A percentile compares a stretch with the other conserved stretches of the same genome.
phyloP scores from a whole-genome alignment of 1,284 basidiomycete species.

The Boletus holoroseus region DNA sequence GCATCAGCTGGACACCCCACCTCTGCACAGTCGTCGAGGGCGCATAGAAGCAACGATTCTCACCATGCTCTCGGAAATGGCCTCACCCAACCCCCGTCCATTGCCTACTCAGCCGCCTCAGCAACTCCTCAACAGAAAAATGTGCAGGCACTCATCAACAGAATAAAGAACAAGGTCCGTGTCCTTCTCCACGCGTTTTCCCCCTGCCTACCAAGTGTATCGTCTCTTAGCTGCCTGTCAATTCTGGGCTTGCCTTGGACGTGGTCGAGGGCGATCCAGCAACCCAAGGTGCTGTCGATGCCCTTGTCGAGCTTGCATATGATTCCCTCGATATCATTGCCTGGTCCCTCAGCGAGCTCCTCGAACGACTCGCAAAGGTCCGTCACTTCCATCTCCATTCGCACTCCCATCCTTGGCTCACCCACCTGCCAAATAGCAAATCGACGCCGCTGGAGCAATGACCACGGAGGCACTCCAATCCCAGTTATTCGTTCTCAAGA shows the following conservation, averaged over 20 bases:
- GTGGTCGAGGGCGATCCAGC: conserved; percentile 71
- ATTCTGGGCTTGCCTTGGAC: conserved; percentile 71
- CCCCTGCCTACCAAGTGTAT: not conserved
- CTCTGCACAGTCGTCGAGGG: conserved; percentile 31
- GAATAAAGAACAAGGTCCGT: conserved; percentile 65
- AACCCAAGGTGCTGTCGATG: conserved; percentile 68
- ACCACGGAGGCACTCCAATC: conserved; percentile 80
- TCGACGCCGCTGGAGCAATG: conserved; percentile 47
- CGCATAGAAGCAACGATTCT: conserved; percentile 49
- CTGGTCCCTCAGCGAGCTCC: conserved; percentile 66
- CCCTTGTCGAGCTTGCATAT: conserved; percentile 71
- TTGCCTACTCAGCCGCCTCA: conserved; percentile 34
- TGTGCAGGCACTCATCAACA: conserved; percentile 63
- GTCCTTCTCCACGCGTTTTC: not conserved
- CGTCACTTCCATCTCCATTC: conserved; percentile 22
- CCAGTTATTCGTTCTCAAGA: conserved; percentile 84
- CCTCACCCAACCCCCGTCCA: conserved; percentile 31
- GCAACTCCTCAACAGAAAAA: conserved; percentile 67
- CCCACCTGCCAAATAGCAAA: conserved; percentile 39
- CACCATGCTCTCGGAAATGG: conserved; percentile 40
- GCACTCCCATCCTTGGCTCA: conserved; percentile 7
- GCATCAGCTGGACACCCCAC: conserved; percentile 37
- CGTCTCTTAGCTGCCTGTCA: conserved; percentile 66
- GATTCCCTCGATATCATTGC: conserved; percentile 76
- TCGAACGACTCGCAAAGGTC: conserved; percentile 77